Evolutionary conservation across 2,329 filamentous ascomycete genomes (phyloP).

Genomic region (Aspergillus aculeatinus): DNA sequence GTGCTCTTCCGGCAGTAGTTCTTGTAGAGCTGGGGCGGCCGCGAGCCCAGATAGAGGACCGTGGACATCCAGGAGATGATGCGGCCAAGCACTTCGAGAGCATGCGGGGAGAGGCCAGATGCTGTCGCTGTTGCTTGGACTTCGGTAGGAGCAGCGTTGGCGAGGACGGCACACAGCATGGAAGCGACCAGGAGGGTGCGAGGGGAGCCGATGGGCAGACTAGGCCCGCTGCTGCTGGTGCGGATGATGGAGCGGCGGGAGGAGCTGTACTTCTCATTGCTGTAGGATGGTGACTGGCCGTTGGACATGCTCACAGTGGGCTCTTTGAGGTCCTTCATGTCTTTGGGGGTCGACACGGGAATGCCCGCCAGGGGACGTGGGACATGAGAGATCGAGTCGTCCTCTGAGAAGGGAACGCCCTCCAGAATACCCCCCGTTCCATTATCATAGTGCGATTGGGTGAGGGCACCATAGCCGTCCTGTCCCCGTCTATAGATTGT

Average conservation of each 20-base stretch:
- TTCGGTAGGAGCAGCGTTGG: conserved; percentile 42
- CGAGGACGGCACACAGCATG: conserved; percentile 45
- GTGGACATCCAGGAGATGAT: conserved; percentile 59
- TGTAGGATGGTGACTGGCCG: conserved; percentile 30
- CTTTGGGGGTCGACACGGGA: conserved; percentile 29
- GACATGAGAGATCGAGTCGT: conserved; percentile 23
- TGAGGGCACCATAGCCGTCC: conserved; percentile 34
- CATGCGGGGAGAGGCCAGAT: conserved; percentile 23
- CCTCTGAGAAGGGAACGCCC: conserved; percentile 37
- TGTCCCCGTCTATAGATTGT: conserved; percentile 55
- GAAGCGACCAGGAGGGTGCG: conserved; percentile 47
- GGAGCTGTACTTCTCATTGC: conserved; percentile 36
- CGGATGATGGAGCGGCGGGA: conserved; percentile 30
- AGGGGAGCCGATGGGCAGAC: conserved; percentile 37
- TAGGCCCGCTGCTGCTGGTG: conserved; percentile 26
- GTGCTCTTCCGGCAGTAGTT: conserved; percentile 64
- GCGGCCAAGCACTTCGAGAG: conserved; percentile 49
- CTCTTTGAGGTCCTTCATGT: conserved; percentile 27
- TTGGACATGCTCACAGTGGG: conserved; percentile 19
- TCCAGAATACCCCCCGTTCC: conserved; percentile 35
- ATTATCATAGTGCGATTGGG: conserved; percentile 29
- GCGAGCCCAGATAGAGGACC: conserved; percentile 58
- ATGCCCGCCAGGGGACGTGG: conserved; percentile 15
- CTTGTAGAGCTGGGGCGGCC: conserved; percentile 65
- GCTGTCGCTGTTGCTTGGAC: conserved; percentile 10